Evolutionary conservation across 257 asterid genomes (phyloP), one percentile per base, ranked within the genome.

Genomic region (Paulownia fortunei): DNA sequence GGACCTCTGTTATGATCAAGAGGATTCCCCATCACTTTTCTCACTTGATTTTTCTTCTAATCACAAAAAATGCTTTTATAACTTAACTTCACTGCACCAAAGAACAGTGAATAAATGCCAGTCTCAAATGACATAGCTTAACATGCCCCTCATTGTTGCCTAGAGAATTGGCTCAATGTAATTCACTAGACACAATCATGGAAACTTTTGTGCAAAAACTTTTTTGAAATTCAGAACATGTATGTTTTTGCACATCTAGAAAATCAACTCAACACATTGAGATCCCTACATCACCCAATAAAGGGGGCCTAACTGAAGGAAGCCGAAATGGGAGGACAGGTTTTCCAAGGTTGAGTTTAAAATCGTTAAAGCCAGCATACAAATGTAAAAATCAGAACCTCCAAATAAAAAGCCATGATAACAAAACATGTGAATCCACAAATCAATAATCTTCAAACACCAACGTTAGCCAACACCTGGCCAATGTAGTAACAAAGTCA

Each of bases 31-130:
- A 39, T 56, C 56, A 55, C 42, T 72, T 72, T 19, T 23, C 32
- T 69, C 27, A 8, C 47, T 44, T 37, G 44, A 27, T 21, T 69
- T n/a, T 30, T 26, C 67, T 72, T 72, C 76, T 36, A 26, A 60
- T 60, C 36, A 12, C 54, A 55, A 36, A 71, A 37, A 8, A 7
- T 18, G 19, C 51, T 30, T 36, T 21, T 4, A 36, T 16, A 69
- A 69, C 74, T 46, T 30, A 12, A 47, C 16, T 46, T 39, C n/a
- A 44, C 73, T 58, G 19, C 16, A 69, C 18, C 70, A 13, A 72
- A 55, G 37, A n/a, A 3, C n/a, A 60, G 27, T 11, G 24, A 7
- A 64, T 0, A 64, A 8, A 19, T 18, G n/a, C 41, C 30, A 64
- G 51, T 37, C 24, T 64, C 30, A 23, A 7, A 27, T 27, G 18